Base-by-base conservation (phyloP, 345 rosid species). In the Lumnitzera littorea region DNA sequence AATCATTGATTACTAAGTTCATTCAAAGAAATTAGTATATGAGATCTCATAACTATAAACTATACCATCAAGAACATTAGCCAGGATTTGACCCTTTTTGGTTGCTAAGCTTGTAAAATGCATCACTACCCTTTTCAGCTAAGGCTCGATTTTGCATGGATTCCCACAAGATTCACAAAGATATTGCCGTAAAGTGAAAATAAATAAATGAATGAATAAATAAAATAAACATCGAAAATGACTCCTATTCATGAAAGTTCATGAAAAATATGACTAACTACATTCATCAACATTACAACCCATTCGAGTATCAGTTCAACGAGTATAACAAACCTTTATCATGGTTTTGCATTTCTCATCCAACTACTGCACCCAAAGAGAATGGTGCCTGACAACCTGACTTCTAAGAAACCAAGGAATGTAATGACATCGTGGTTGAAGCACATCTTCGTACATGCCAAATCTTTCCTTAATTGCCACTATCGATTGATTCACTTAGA, bases 21-120 rank as follows among this genome's bases (percentile, higher is more conserved):
- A 56, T 13, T 3, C 23, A 29, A 64, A 36, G 27, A 4, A 47
- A 58, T 25, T 20, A 5, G 27, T 46, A 49, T 46, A 13, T 23
- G 11, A 57, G 46, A 43, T n/a, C 49, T 47, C 36, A 27, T 46
- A 20, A 5, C 10, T 15, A 24, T 20, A 25, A 31, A 6, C 23
- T 62, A 11, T 73, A 77, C 81, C 81, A 36, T 77, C 73, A 55
- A 77, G 73, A n/a, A 73, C 81, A 62, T 78, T 74, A 63, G 82
- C 79, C 56, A 74, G 79, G 59, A 78, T 74, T 58, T 78, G 82
- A 48, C 55, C 53, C 53, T 66, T 68, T n/a, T 78, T 20, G 20
- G 70, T 78, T 78, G 69, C 48, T 62, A 13, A 78, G 82, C 55
- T 68, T 74, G 67, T 78, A 74, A 50, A 67, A 78, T 46, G 82